Evolutionary conservation across 129 eudicot genomes (phyloP), one percentile per base, ranked within the genome.

Genomic region (Lonicera japonica): DNA sequence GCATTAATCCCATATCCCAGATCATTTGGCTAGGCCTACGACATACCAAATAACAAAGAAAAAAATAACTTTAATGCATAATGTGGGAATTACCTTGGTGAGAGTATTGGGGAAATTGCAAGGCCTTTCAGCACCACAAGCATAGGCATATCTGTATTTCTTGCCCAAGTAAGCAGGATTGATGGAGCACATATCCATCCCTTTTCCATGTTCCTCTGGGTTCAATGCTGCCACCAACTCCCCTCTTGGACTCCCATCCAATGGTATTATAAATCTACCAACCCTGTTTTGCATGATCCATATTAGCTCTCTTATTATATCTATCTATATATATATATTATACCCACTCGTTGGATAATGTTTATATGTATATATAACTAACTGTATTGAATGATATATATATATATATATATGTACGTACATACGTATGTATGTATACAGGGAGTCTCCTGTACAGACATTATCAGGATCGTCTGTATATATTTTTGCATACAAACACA

Each of bases 101-200:
- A 94, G 84, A 71, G 96, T 85, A 83, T 94, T 94, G 56, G 99
- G 99, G 73, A 94, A 94, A 71, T 94, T 82, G 68, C 96, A 88
- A 20, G 95, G 99, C 19, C 96, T 79, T 39, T 61, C 65, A 51
- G 99, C 96, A 18, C 99, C 99, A 73, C 95, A 88, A 17, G 96
- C 99, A 50, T 94, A 88, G 60, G 95, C 90, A 57, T 94, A 94
- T 78, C 99, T 72, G 61, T 94, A 94, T 75, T 79, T 77, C 74
- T 85, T 76, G 66, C 99, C 99, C 52, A 88, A 65, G 71, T 78
- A 88, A 43, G 71, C 70, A 8, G 89, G 99, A 71, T 94, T 94
- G 4, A 94, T 83, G 79, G 94, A 85, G 72, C 99, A 94, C 99
- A 94, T 94, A 55, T 94, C 99, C 88, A 94, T 71, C 24, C 94